Percentiles rank a stretch among this genome's conserved stretches.
phyloP scores from a whole-genome alignment of 2,329 filamentous ascomycete genomes.

The Paraconiothyrium brasiliense region DNA sequence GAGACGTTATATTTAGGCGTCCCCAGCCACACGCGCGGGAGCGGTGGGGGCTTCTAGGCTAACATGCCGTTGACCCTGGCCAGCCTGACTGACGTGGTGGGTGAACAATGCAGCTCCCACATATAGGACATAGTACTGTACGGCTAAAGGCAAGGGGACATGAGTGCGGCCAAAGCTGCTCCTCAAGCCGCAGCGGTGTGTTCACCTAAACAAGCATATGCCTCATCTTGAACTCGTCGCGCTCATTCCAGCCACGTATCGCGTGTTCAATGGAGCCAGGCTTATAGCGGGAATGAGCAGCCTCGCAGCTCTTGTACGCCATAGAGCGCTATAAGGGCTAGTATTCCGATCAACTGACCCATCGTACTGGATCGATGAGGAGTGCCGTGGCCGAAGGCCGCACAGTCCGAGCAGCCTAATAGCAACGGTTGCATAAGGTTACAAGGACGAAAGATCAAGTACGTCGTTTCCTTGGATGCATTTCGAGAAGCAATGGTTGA shows the following conservation, averaged over 20 bases:
- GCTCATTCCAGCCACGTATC: background rate
- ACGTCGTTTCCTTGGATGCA: no score
- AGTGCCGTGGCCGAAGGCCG: slow-evolving; percentile 3
- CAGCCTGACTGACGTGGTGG: background rate
- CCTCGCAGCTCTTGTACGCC: background rate
- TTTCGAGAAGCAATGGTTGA: no score
- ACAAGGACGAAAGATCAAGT: no score
- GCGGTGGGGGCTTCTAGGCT: background rate
- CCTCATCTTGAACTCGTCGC: no score
- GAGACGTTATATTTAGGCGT: slow-evolving; percentile 9
- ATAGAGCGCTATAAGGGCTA: background rate
- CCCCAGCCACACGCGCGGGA: slow-evolving; percentile 6
- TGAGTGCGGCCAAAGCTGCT: no score
- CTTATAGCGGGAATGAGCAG: background rate
- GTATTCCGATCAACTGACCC: background rate
- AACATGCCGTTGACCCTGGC: background rate
- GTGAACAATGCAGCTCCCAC: no score
- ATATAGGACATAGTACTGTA: no score
- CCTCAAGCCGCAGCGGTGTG: no score
- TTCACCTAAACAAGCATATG: no score
- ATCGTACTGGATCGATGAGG: slow-evolving; percentile 1
- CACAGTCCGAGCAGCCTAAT: slow-evolving; percentile 1
- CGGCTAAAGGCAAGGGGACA: no score
- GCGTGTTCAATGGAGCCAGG: background rate
- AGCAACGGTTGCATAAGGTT: background rate